Evolutionary conservation across 2,329 filamentous ascomycete genomes (phyloP), one percentile per base, ranked within the genome.

Genomic region (Diaporthe destruens): DNA sequence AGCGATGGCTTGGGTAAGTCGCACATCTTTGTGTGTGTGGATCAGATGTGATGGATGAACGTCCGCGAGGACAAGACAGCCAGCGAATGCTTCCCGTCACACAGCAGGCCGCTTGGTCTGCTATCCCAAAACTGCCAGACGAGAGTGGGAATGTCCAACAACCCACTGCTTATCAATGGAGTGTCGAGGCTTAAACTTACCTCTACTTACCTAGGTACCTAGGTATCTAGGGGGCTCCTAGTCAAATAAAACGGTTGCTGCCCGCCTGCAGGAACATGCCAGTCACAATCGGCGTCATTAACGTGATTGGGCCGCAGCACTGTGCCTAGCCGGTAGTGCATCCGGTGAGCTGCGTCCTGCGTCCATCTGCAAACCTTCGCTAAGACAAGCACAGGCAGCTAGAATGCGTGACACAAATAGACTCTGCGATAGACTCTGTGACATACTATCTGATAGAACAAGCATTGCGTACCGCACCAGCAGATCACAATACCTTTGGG

Each of bases 11-110:
- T 4, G 16, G 44, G 34, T 18, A 51, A 47, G 61, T 51, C 61
- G 23, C 47, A 32, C 61, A 66, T 66, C 47, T 66, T 53, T n/a
- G 51, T 53, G 18, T 29, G 42, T 39, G 32, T 39, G 61, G 32
- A 36, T 16, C 32, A 39, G 23, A 39, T 4, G 32, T 29, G 20
- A 39, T 51, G 57, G 25, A 34, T 29, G 23, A 42, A 42, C 29
- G 57, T 32, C 3, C 44, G 20, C 32, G 12, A 25, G 20, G 44
- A 6, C 61, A 14, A 36, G 61, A 7, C 29, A 65, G 61, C 32
- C n/a, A 7, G 44, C 36, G 6, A 20, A 36, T 18, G 6, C n/a
- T 53, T 20, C 25, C 14, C n/a, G 25, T 4, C 29, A 36, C 29
- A 11, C n/a, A 12, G 9, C 59, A 36, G 39, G 18, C 12, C 11